These are phyloP conservation scores for Mortierella sp. DNA, from an alignment of 371 early-diverging fungal species.

Conservation along the genomic window DNA sequence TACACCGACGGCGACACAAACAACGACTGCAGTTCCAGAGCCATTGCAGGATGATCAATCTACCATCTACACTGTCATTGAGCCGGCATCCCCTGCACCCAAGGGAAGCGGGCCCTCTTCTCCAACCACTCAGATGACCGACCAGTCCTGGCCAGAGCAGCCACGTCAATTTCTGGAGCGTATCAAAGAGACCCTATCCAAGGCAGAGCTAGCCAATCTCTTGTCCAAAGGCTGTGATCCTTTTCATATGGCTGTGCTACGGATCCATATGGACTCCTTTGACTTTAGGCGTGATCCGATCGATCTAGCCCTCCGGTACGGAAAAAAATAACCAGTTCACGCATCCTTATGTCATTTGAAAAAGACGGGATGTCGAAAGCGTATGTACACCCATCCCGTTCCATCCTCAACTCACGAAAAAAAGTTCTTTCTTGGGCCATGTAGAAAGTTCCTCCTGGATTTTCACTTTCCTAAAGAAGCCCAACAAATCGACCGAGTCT, in stretches of 20 bases:
- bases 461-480: conserved; percentile 89
- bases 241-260: conserved; percentile 59
- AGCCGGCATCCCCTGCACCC: too few relatives aligned
- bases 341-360: background rate
- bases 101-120: too few relatives aligned
- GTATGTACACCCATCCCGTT: conserved; percentile 4
- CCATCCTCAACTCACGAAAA: conserved; percentile 4
- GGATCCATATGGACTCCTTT: conserved; percentile 67
- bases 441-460: conserved; percentile 76
- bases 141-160: conserved; percentile 31
- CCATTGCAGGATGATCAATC: too few relatives aligned
- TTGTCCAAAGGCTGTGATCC: conserved; percentile 56
- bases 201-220: conserved; percentile 55
- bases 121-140: too few relatives aligned
- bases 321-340: too few relatives aligned
- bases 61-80: too few relatives aligned
- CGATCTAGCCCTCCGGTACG: conserved; percentile 77
- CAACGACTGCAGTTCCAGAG: too few relatives aligned
- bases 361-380: background rate
- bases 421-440: background rate
- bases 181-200: conserved; percentile 54
- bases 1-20: too few relatives aligned
- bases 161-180: conserved; percentile 47
- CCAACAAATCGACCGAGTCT: conserved; percentile 91
- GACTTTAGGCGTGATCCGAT: conserved; percentile 77